A percentile compares a stretch with the other conserved stretches of the same genome.
Evolutionary conservation across 345 rosid species (phyloP).

Genomic region (Passiflora organensis): DNA sequence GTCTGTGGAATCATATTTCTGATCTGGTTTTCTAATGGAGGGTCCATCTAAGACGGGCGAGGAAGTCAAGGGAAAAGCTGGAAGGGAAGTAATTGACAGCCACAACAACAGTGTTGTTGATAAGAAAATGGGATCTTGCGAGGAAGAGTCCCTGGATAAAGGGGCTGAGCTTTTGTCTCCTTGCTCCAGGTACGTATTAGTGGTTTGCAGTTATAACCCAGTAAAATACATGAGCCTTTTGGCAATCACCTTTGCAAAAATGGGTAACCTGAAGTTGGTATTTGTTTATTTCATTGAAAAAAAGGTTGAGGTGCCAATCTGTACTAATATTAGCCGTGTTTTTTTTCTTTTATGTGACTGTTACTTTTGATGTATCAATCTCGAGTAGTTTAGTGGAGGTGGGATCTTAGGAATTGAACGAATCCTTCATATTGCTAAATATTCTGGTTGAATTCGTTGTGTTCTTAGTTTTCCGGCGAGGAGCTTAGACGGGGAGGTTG

Average conservation of each 20-base stretch:
- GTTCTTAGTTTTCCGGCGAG: no score
- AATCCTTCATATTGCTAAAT: no score
- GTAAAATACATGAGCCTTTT: neutral
- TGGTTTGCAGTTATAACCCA: neutral
- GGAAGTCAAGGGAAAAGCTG: conserved; percentile 22
- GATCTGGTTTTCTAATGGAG: conserved; percentile 18
- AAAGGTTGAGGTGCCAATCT: neutral
- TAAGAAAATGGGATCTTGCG: conserved; percentile 4
- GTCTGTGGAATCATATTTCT: conserved; percentile 1
- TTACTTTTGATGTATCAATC: no score
- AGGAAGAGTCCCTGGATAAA: neutral
- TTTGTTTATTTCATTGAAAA: neutral
- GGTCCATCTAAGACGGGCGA: conserved; percentile 14
- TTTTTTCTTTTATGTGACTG: no score
- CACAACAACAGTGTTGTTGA: neutral
- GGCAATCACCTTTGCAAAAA: neutral
- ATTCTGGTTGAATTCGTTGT: no score
- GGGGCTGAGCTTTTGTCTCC: neutral
- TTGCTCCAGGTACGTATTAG: conserved; percentile 1
- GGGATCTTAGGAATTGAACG: no score
- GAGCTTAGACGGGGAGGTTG: no score
- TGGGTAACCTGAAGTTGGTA: neutral
- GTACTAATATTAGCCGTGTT: neutral
- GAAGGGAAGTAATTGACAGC: neutral
- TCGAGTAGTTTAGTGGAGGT: no score